A percentile compares a stretch with the other conserved stretches of the same genome.
These are phyloP conservation scores for Claviceps sp. DNA, from an alignment of 2,329 filamentous ascomycete species.

Conservation along the genomic window DNA sequence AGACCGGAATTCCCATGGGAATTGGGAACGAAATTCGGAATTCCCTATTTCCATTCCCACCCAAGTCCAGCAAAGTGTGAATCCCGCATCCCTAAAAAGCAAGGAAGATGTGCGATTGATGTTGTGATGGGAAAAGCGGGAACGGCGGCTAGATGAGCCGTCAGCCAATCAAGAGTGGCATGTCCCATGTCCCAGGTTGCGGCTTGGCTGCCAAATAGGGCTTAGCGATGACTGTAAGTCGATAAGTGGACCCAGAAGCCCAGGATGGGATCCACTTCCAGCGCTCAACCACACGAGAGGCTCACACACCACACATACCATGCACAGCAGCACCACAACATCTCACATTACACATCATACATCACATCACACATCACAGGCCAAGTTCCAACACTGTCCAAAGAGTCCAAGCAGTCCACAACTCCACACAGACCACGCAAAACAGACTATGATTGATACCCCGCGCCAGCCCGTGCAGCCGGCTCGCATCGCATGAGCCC, in stretches of 20 bases:
- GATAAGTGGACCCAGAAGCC: not conserved
- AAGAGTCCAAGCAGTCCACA: too few relatives aligned
- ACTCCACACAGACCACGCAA: not conserved
- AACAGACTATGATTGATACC: not conserved
- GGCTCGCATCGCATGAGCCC: not conserved
- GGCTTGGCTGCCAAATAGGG: conserved; percentile 18
- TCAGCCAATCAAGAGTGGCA: not conserved
- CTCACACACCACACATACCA: not conserved
- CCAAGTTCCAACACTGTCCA: too few relatives aligned
- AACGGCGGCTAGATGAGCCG: not conserved
- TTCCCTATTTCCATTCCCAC: too few relatives aligned
- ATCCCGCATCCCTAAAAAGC: too few relatives aligned
- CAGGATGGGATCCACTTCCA: not conserved
- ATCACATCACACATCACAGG: not conserved
- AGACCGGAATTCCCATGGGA: too few relatives aligned
- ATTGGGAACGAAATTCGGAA: too few relatives aligned
- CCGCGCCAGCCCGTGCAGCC: not conserved
- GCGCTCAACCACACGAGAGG: not conserved
- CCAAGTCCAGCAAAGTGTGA: too few relatives aligned
- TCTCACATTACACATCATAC: not conserved
- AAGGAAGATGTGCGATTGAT: not conserved
- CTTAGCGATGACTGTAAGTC: conserved; percentile 11
- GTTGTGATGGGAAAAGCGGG: not conserved
- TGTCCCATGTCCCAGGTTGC: conserved; percentile 5
- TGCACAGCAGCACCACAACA: not conserved